These are phyloP conservation scores for Prinsepia uniflora DNA, from an alignment of 306 rosid genomes.

Conservation along the genomic window DNA sequence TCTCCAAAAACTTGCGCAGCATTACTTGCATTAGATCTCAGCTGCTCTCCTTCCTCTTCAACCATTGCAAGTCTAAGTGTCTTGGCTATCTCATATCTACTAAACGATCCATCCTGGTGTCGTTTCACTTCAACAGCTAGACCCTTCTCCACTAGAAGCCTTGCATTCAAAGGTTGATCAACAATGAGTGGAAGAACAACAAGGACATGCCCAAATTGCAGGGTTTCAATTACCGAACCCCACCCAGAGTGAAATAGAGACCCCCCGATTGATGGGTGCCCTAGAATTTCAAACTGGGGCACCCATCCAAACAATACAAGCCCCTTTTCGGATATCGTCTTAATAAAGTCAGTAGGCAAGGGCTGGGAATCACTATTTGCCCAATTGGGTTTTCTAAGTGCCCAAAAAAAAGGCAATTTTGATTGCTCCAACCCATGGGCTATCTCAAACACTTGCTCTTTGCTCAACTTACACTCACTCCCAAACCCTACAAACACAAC, in stretches of 20 bases:
- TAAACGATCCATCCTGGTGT: conserved; percentile 34
- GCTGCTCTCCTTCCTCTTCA: conserved; percentile 31
- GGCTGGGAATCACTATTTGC: conserved; percentile 19
- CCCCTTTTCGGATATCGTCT: conserved; percentile 26
- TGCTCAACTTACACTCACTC: conserved; percentile 34
- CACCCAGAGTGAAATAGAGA: conserved; percentile 20
- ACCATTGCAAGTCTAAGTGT: conserved; percentile 30
- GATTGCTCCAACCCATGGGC: conserved; percentile 51
- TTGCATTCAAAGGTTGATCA: conserved; percentile 45
- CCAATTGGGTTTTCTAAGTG: conserved; percentile 41
- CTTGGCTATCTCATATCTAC: conserved; percentile 29
- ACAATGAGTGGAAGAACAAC: conserved; percentile 28
- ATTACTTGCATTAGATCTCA: conserved; percentile 28
- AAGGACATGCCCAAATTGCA: conserved; percentile 42
- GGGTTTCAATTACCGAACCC: conserved; percentile 41
- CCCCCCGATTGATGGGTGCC: conserved; percentile 32
- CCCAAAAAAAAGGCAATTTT: conserved; percentile 41
- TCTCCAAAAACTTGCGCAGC: conserved; percentile 20
- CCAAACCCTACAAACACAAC: conserved; percentile 44
- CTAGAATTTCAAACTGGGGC: conserved; percentile 38
- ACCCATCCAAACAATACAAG: conserved; percentile 31
- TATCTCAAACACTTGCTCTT: conserved; percentile 35
- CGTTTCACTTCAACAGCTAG: conserved; percentile 36
- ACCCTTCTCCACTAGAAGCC: conserved; percentile 24
- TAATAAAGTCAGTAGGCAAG: conserved; percentile 28